phyloP scores from a whole-genome alignment of 1,284 basidiomycete genomes.

The Ceratobasidium sp. region DNA sequence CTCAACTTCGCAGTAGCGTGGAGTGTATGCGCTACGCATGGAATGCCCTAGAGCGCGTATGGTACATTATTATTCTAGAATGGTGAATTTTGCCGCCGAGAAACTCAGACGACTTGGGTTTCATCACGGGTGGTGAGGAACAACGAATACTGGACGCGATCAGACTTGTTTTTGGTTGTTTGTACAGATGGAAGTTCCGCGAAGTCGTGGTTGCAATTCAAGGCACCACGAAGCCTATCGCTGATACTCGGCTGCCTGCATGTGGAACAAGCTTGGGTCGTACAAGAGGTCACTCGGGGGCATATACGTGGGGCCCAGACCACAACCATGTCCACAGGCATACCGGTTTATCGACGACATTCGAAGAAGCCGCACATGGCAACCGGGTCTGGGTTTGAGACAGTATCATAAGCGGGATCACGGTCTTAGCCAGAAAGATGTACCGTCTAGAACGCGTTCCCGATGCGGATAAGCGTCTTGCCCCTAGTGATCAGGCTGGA shows the following conservation, averaged over 20 bases:
- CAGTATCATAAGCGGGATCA: neutral
- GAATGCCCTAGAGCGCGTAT: too few species aligned
- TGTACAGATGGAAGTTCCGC: neutral
- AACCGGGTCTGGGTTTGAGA: neutral
- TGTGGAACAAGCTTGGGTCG: neutral
- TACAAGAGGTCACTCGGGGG: neutral
- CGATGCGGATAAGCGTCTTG: neutral
- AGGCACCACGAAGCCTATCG: neutral
- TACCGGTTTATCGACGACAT: neutral
- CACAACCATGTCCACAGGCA: neutral
- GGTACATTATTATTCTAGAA: too few species aligned
- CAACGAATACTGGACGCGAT: neutral
- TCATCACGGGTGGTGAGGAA: neutral
- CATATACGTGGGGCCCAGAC: neutral
- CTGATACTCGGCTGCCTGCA: neutral
- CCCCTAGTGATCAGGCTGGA: neutral
- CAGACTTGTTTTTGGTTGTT: neutral
- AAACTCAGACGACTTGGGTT: too few species aligned
- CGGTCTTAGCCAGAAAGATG: slow-evolving; percentile 2
- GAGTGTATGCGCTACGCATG: neutral
- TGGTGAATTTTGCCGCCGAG: too few species aligned
- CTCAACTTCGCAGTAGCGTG: neutral
- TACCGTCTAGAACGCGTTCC: neutral
- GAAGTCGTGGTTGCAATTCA: neutral
- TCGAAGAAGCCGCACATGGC: neutral